These are phyloP conservation scores for Pythium pyrilobum DNA, from an alignment of 352 stramenopile genomes.

Conservation along the genomic window DNA sequence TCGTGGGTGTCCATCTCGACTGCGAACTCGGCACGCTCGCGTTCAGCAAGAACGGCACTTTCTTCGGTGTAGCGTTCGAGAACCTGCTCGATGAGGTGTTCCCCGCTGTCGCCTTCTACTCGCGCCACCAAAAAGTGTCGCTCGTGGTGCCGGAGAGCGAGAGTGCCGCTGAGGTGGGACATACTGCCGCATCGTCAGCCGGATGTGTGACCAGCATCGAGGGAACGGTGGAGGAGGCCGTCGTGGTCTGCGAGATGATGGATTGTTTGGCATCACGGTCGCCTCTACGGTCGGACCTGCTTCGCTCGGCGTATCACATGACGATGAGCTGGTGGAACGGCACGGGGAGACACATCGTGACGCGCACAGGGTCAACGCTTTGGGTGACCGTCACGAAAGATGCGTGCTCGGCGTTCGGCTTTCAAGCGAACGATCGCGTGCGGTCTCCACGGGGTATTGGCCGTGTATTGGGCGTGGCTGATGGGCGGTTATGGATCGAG, in stretches of 20 bases:
- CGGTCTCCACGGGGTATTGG: constrained; percentile 71
- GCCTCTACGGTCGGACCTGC: constrained; percentile 22
- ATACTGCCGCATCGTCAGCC: neutral
- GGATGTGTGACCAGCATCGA: neutral
- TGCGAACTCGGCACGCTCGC: constrained; percentile 80
- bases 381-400: constrained; percentile 58
- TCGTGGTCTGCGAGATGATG: constrained; percentile 63
- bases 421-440: constrained; percentile 55
- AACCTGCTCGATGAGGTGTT: constrained; percentile 88
- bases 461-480: constrained; percentile 53
- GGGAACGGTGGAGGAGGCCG: constrained; percentile 40
- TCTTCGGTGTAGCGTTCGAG: constrained; percentile 88
- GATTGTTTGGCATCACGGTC: constrained; percentile 25
- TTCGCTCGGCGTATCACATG: constrained; percentile 40
- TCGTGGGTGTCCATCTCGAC: constrained; percentile 79
- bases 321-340: constrained; percentile 49
- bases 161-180: neutral
- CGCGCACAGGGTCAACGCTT: constrained; percentile 46
- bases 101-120: constrained; percentile 92
- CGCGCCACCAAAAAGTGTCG: constrained; percentile 76
- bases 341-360: constrained; percentile 50
- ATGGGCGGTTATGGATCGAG: constrained; percentile 68
- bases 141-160: constrained; percentile 20
- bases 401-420: constrained; percentile 36
- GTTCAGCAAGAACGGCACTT: constrained; percentile 88